Evolutionary conservation across 192 early-diverging fungal species (phyloP).

Genomic region (Coemansia sp.): DNA sequence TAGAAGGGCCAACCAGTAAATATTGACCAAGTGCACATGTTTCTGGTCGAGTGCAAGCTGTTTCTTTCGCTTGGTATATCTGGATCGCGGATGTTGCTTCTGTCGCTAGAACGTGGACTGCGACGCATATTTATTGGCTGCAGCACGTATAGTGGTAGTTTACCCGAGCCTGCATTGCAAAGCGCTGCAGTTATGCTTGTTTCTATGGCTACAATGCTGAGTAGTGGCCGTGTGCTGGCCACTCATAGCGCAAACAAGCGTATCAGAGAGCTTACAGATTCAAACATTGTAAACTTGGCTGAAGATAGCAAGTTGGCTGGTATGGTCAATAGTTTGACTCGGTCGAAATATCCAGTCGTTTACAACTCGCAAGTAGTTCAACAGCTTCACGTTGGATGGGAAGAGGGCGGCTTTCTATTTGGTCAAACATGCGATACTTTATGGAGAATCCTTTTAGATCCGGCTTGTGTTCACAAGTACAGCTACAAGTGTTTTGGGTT

Average conservation of each 20-base stretch:
- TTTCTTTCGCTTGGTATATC: conserved; percentile 42
- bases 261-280: conserved; percentile 17
- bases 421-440: conserved; percentile 31
- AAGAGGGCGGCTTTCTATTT: conserved; percentile 35
- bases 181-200: conserved; percentile 20
- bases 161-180: conserved; percentile 28
- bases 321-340: background rate
- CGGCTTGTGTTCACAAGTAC: background rate
- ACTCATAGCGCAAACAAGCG: conserved; percentile 10
- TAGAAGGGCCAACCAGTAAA: conserved; percentile 32
- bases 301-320: background rate
- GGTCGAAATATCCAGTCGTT: conserved; percentile 30
- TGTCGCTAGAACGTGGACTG: conserved; percentile 25
- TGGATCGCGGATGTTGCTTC: conserved; percentile 33
- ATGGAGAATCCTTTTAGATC: conserved; percentile 19
- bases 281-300: conserved; percentile 11
- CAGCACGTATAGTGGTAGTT: conserved; percentile 18
- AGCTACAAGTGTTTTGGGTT: conserved; percentile 11
- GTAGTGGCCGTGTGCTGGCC: conserved; percentile 15
- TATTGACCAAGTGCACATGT: conserved; percentile 33
- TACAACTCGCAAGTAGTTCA: conserved; percentile 3
- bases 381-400: conserved; percentile 21
- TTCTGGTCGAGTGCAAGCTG: conserved; percentile 37
- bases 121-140: conserved; percentile 27
- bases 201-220: conserved; percentile 34